phyloP scores from a whole-genome alignment of 192 early-diverging fungal species.

The Linnemannia hyalina region DNA sequence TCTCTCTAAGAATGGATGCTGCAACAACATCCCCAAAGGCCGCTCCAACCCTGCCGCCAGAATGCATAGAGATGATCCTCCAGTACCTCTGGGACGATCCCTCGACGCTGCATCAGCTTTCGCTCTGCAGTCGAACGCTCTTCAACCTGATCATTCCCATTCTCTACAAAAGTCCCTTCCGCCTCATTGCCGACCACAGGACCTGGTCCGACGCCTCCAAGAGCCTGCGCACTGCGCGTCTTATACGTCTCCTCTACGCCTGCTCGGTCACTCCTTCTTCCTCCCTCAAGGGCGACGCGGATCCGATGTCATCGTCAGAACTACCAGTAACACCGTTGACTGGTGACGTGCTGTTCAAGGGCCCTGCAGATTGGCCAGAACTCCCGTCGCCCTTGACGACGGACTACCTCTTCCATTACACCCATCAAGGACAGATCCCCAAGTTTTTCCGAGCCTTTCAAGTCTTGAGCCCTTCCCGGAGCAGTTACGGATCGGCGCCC shows the following conservation, averaged over 20 bases:
- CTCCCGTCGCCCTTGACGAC: conserved; percentile 17
- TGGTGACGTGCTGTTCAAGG: background rate
- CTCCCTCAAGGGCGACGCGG: background rate
- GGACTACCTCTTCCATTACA: conserved; percentile 43
- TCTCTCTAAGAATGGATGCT: background rate
- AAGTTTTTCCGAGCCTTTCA: conserved; percentile 11
- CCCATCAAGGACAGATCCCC: conserved; percentile 31
- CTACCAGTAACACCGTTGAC: background rate
- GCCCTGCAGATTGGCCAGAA: background rate
- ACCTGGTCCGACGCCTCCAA: conserved; percentile 14
- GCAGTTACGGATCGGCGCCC: background rate
- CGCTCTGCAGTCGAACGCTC: conserved; percentile 27
- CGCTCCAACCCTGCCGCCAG: conserved; percentile 14
- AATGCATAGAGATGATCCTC: conserved; percentile 32
- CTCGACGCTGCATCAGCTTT: conserved; percentile 13
- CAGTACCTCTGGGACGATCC: conserved; percentile 31
- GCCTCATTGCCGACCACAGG: conserved; percentile 16
- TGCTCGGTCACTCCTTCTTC: conserved; percentile 1
- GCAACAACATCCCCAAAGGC: background rate
- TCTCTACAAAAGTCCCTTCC: conserved; percentile 36
- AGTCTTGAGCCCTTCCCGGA: background rate
- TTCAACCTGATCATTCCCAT: conserved; percentile 25
- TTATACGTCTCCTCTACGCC: conserved; percentile 22
- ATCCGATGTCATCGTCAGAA: background rate
- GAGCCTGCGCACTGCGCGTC: background rate